Evolutionary conservation across 768 basidiomycete species (phyloP).

Genomic region (Crucibulum laeve): DNA sequence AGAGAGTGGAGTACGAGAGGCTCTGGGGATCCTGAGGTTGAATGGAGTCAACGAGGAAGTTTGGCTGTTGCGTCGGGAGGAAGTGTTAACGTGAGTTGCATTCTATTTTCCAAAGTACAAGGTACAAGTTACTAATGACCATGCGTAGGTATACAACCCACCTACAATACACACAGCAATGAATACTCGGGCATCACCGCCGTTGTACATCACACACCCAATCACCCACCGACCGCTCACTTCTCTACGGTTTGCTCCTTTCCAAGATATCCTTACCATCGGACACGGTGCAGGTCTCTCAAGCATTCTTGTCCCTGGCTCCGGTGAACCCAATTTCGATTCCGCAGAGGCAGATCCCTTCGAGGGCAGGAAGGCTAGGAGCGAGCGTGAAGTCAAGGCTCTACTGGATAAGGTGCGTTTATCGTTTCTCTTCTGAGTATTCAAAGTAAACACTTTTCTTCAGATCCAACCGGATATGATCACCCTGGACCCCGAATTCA

Average conservation of each 20-base stretch:
- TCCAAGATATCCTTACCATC: conserved; percentile 79
- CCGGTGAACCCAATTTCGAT: conserved; percentile 95
- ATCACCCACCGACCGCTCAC: conserved; percentile 76
- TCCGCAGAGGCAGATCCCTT: conserved; percentile 92
- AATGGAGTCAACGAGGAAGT: conserved; percentile 85
- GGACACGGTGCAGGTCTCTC: conserved; percentile 79
- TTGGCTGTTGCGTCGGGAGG: conserved; percentile 82
- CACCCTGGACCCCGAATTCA: conserved; percentile 71
- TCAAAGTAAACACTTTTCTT: neutral
- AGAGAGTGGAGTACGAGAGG: conserved; percentile 72
- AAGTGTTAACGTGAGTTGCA: conserved; percentile 65
- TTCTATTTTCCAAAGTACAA: conserved; percentile 1
- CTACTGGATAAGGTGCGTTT: conserved; percentile 79
- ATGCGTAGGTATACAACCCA: conserved; percentile 63
- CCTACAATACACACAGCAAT: conserved; percentile 60
- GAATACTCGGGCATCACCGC: conserved; percentile 49
- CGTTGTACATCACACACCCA: conserved; percentile 86
- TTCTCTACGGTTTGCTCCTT: conserved; percentile 81
- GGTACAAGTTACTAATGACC: conserved; percentile 4
- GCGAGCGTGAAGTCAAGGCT: conserved; percentile 87
- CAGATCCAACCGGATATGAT: conserved; percentile 94
- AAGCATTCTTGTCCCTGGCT: conserved; percentile 84
- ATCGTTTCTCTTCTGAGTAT: neutral
- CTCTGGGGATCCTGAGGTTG: conserved; percentile 56
- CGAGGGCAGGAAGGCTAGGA: conserved; percentile 74